Percentiles rank a stretch among this genome's conserved stretches.
Conservation (phyloP, 345 rosid genomes). For the Moricandia moricandioides region DNA sequence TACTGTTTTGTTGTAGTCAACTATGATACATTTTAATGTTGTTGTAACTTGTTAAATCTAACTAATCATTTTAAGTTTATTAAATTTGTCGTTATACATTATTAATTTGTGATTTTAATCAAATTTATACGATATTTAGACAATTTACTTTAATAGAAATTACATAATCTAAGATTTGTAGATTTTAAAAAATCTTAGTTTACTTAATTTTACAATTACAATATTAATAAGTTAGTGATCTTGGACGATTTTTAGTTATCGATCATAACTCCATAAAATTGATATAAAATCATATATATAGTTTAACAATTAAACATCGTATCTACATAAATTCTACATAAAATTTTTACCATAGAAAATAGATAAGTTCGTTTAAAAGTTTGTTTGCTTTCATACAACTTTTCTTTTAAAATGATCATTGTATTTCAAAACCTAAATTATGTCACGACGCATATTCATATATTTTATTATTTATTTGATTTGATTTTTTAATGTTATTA, state of each 20-base stretch:
- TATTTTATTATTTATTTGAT: background rate
- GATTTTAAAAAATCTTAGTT: background rate
- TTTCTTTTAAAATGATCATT: background rate
- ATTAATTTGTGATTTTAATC: background rate
- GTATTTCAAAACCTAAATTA: background rate
- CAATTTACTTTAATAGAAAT: background rate
- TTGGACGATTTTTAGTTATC: background rate
- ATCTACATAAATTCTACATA: background rate
- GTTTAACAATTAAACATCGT: background rate
- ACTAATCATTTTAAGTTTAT: background rate
- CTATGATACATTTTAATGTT: background rate
- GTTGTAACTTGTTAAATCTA: background rate
- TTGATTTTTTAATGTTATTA: background rate
- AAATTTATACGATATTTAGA: background rate
- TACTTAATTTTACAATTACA: background rate
- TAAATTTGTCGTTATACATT: background rate
- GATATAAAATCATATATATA: background rate
- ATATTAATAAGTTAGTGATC: background rate
- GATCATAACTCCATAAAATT: background rate
- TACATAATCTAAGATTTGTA: background rate
- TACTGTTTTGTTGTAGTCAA: background rate
- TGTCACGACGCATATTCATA: background rate
- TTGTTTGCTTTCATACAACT: background rate
- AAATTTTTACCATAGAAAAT: background rate
- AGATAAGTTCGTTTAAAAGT: background rate